Evolutionary conservation across 768 basidiomycete genomes (phyloP).

Genomic region (Termitomyces sp.): DNA sequence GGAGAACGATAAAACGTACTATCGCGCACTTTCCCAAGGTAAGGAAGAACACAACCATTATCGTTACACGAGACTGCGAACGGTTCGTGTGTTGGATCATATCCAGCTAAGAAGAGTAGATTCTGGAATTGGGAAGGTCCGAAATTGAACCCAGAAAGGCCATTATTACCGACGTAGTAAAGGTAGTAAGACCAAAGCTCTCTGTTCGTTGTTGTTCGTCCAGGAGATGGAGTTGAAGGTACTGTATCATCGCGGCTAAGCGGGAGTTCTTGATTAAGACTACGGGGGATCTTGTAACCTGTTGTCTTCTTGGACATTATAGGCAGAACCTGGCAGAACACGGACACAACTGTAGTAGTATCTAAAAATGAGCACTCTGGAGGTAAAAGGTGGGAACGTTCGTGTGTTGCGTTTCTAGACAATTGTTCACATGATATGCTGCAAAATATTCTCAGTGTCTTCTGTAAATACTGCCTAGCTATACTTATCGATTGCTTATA

Average conservation of each 20-base stretch:
- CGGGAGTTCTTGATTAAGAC: neutral
- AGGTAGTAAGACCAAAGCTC: conserved; percentile 61
- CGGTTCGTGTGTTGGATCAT: conserved; percentile 56
- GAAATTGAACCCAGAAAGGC: conserved; percentile 65
- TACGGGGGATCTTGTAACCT: neutral
- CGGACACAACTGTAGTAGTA: neutral
- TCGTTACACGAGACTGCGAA: conserved; percentile 46
- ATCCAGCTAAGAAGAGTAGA: conserved; percentile 66
- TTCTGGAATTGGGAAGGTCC: conserved; percentile 76
- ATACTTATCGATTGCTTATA: no score
- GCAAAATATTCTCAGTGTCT: no score
- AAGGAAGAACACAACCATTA: conserved; percentile 60
- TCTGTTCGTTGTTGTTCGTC: conserved; percentile 35
- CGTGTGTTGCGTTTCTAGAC: neutral
- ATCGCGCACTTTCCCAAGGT: conserved; percentile 55
- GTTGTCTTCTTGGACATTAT: neutral
- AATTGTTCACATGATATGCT: neutral
- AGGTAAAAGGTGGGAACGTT: neutral
- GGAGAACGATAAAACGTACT: conserved; percentile 32
- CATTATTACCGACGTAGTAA: conserved; percentile 64
- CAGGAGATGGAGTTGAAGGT: neutral
- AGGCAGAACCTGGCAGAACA: neutral
- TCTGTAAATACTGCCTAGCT: no score
- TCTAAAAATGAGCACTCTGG: neutral
- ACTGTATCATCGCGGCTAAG: neutral